Conservation (phyloP, 495 filamentous ascomycete species). For the Penicillium longicatenatum region DNA sequence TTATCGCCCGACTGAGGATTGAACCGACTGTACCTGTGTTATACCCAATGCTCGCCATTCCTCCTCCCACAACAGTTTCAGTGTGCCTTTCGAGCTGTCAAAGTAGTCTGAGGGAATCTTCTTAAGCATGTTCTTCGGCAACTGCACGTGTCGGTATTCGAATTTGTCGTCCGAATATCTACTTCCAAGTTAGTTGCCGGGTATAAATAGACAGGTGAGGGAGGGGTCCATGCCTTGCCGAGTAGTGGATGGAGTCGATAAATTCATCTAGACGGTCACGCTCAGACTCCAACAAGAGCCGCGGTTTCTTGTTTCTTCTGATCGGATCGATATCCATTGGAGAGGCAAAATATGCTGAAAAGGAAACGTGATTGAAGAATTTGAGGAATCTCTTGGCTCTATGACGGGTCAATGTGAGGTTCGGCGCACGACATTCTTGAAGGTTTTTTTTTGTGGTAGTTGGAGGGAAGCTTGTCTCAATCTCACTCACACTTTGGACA, state of each 20-base stretch:
- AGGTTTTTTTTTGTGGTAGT: not conserved
- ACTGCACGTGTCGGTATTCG: slow-evolving; percentile 95
- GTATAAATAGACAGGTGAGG: not conserved
- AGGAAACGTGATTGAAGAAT: not conserved
- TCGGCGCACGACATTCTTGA: not conserved
- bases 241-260: slow-evolving; percentile 91
- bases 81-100: slow-evolving; percentile 81
- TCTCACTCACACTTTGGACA: not conserved
- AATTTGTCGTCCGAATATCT: slow-evolving; percentile 88
- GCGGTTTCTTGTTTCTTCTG: slow-evolving; percentile 81
- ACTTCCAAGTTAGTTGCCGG: slow-evolving; percentile 4
- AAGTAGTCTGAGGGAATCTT: slow-evolving; percentile 95
- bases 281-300: slow-evolving; percentile 78
- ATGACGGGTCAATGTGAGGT: slow-evolving; percentile 15
- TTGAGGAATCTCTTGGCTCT: slow-evolving; percentile 3
- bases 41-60: slow-evolving; percentile 97
- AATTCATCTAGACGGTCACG: slow-evolving; percentile 84
- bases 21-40: slow-evolving; percentile 70
- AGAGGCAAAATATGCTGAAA: not conserved
- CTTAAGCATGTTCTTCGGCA: slow-evolving; percentile 97
- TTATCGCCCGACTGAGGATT: not conserved
- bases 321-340: slow-evolving; percentile 72
- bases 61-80: slow-evolving; percentile 97
- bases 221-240: slow-evolving; percentile 74
- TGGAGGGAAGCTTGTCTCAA: not conserved